Evolutionary conservation across 768 basidiomycete species (phyloP), one percentile per base, ranked within the genome.

Genomic region (Leccinum barrowsii): DNA sequence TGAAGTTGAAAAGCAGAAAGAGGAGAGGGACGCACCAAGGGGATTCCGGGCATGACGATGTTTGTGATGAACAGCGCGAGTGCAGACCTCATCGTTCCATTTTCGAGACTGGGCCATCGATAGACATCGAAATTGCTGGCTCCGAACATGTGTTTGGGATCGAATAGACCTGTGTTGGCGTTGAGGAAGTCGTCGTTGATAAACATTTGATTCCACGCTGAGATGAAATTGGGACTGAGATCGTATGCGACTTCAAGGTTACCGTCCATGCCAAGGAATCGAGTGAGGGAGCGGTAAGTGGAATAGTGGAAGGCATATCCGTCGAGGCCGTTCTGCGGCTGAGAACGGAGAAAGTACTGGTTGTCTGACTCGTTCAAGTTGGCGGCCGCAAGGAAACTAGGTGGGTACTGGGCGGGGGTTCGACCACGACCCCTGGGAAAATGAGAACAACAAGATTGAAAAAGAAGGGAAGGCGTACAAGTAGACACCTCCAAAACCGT

Each of bases 181-280:
- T 96, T 95, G 52, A 96, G 59, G 65, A 96, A 87, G 67, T 97
- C 94, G 67, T 96, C 86, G 71, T 84, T 81, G 65, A 91, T 85
- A 66, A 93, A 88, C 84, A 96, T 93, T 72, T 92, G 76, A 69
- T 94, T 93, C 94, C 94, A 97, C 0, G 92, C 87, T 0, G 85
- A 87, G 74, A 94, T 77, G 66, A 96, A 94, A 74, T 96, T 92
- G 70, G 78, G 73, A 64, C 85, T 80, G 30, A 92, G 75, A 67
- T 97, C 94, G 73, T 88, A 95, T 10, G 92, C 94, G 54, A 93
- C 94, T 60, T 88, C 82, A 34, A 97, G 78, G 70, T 97, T 96
- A 66, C 94, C 94, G 68, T 97, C 94, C 93, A 96, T 95, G 54
- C 94, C 94, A 50, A 96, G 80, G 77, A 94, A 92, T 52, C 94